Percentiles rank a stretch among this genome's conserved stretches.
These are phyloP conservation scores for Lentinus tigrinus DNA, from an alignment of 768 basidiomycete genomes.

Conservation along the genomic window DNA sequence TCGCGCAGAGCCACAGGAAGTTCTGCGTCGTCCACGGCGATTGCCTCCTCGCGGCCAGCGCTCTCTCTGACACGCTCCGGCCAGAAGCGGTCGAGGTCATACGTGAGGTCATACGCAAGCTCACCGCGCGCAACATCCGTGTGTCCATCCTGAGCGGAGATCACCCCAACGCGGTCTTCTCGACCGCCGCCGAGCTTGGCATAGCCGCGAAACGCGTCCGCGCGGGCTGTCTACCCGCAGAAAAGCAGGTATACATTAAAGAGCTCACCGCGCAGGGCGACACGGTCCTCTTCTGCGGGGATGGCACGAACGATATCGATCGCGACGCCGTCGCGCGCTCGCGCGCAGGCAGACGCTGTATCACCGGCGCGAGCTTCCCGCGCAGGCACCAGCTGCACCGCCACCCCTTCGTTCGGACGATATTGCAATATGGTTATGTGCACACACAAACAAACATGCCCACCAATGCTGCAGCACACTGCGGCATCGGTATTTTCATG, in stretches of 20 bases:
- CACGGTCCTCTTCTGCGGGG: constrained; percentile 44
- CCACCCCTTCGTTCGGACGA: too few relatives aligned
- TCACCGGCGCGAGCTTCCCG: too few relatives aligned
- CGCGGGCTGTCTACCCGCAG: constrained; percentile 46
- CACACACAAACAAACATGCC: too few relatives aligned
- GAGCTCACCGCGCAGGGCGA: constrained; percentile 26
- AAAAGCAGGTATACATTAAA: constrained; percentile 39
- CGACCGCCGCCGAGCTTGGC: constrained; percentile 39
- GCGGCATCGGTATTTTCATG: too few relatives aligned
- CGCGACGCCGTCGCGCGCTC: constrained; percentile 46
- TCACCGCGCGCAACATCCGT: constrained; percentile 35
- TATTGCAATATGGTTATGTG: too few relatives aligned
- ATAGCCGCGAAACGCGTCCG: constrained; percentile 36
- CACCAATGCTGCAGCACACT: too few relatives aligned
- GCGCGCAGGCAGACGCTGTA: too few relatives aligned
- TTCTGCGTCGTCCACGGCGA: constrained; percentile 37
- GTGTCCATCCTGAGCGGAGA: constrained; percentile 54
- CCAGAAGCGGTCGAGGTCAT: constrained; percentile 39
- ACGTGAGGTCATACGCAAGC: constrained; percentile 32
- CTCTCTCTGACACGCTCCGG: constrained; percentile 45
- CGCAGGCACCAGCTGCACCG: too few relatives aligned
- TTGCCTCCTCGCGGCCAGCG: constrained; percentile 34
- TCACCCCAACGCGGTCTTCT: constrained; percentile 40
- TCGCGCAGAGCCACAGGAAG: constrained; percentile 42
- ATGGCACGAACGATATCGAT: constrained; percentile 60